Percentiles rank a stretch among this genome's conserved stretches.
These are phyloP conservation scores for Ehretia macrophylla DNA, from an alignment of 257 asterid species.

Conservation along the genomic window DNA sequence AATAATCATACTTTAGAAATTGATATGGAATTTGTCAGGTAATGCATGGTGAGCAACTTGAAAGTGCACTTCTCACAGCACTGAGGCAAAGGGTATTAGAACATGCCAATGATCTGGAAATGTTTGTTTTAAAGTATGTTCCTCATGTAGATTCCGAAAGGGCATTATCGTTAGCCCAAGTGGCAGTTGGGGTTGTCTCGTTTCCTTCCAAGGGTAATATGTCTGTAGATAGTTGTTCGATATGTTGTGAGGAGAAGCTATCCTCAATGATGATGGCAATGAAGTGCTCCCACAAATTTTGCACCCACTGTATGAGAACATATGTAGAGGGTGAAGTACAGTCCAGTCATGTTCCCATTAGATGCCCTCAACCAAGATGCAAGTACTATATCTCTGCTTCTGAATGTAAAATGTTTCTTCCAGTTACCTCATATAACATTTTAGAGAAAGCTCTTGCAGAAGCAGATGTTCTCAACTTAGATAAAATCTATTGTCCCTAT, in stretches of 20 bases:
- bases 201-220: conserved; percentile 34
- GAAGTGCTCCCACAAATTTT: conserved; percentile 84
- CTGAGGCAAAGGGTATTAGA: conserved; percentile 67
- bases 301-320: conserved; percentile 84
- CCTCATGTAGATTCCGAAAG: conserved; percentile 31
- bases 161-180: conserved; percentile 69
- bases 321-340: conserved; percentile 71
- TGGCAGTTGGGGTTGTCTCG: conserved; percentile 78
- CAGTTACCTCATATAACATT: conserved; percentile 58
- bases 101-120: conserved; percentile 48
- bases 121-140: conserved; percentile 50
- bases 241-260: conserved; percentile 79
- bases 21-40: conserved; percentile 36
- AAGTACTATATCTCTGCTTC: conserved; percentile 55
- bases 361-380: conserved; percentile 80
- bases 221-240: conserved; percentile 56
- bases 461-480: conserved; percentile 32
- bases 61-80: conserved; percentile 65
- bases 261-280: conserved; percentile 58
- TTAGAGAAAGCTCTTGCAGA: conserved; percentile 59
- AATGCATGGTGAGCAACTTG: conserved; percentile 45
- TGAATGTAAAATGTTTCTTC: conserved; percentile 66
- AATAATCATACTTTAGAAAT: too few species aligned
- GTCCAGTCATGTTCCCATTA: conserved; percentile 53
- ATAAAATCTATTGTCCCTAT: conserved; percentile 37